Evolutionary conservation across 1,284 basidiomycete genomes (phyloP).

Genomic region (Cystobasidium slooffiae): DNA sequence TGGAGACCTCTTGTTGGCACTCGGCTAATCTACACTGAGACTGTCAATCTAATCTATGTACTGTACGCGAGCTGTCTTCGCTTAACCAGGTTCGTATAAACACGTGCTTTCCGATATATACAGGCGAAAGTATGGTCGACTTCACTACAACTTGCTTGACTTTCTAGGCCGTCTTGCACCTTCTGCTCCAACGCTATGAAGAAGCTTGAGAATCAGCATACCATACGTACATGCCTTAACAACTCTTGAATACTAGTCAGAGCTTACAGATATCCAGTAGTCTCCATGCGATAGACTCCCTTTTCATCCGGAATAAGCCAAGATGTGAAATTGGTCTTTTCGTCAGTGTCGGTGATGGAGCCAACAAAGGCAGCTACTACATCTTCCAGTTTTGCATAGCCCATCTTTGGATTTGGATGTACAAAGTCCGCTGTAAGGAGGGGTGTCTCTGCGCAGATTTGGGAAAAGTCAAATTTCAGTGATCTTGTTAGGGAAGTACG

Average conservation of each 20-base stretch:
- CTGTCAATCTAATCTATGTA: too few relatives aligned
- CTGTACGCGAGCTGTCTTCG: too few relatives aligned
- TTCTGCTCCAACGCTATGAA: slow-evolving; percentile 36
- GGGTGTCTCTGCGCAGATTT: slow-evolving; percentile 53
- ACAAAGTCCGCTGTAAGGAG: slow-evolving; percentile 42
- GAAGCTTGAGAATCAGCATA: neutral
- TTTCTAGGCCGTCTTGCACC: slow-evolving; percentile 37
- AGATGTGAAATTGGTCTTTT: slow-evolving; percentile 39
- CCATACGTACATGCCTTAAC: neutral
- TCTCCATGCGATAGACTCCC: slow-evolving; percentile 44
- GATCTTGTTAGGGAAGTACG: slow-evolving; percentile 56
- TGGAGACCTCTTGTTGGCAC: too few relatives aligned
- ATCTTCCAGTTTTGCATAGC: slow-evolving; percentile 41
- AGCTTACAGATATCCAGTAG: slow-evolving; percentile 41
- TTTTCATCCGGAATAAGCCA: slow-evolving; percentile 44
- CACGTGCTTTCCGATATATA: neutral
- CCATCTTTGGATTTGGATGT: slow-evolving; percentile 44
- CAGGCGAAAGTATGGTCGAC: too few relatives aligned
- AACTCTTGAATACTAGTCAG: neutral
- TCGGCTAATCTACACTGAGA: too few relatives aligned
- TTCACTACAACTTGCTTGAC: slow-evolving; percentile 21
- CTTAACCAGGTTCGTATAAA: neutral
- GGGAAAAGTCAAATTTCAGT: slow-evolving; percentile 61
- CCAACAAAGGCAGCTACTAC: slow-evolving; percentile 41
- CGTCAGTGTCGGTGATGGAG: slow-evolving; percentile 36